Evolutionary conservation across 306 rosid genomes (phyloP).

Genomic region (Vigna trinervia): DNA sequence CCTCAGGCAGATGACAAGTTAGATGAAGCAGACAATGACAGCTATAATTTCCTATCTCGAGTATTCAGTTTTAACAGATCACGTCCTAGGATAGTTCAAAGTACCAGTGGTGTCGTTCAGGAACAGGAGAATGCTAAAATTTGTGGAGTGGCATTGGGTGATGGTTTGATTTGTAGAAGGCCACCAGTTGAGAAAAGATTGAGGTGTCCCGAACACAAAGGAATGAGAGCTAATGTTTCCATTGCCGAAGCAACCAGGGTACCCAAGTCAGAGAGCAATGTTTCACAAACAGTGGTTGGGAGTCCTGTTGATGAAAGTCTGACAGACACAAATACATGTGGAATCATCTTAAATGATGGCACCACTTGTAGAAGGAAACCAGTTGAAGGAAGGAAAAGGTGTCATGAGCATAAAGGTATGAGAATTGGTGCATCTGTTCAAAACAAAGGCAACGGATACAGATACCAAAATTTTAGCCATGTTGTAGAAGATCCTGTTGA

Average conservation of each 20-base stretch:
- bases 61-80: slow-evolving; percentile 73
- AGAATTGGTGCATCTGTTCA: slow-evolving; percentile 45
- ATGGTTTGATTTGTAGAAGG: slow-evolving; percentile 65
- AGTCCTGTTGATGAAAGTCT: slow-evolving; percentile 42
- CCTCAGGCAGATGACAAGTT: slow-evolving; percentile 48
- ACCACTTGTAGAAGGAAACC: slow-evolving; percentile 64
- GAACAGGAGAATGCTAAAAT: slow-evolving; percentile 49
- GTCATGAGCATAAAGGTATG: slow-evolving; percentile 77
- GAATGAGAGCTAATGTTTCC: slow-evolving; percentile 59
- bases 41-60: slow-evolving; percentile 54
- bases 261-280: slow-evolving; percentile 41
- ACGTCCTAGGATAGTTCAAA: slow-evolving; percentile 59
- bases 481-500: slow-evolving; percentile 42
- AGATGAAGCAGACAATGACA: slow-evolving; percentile 50
- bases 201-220: slow-evolving; percentile 85
- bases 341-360: slow-evolving; percentile 66
- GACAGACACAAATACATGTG: slow-evolving; percentile 55
- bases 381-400: slow-evolving; percentile 69
- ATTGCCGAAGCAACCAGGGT: slow-evolving; percentile 10
- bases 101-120: slow-evolving; percentile 37
- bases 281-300: slow-evolving; percentile 24
- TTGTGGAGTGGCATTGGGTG: slow-evolving; percentile 66
- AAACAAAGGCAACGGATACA: slow-evolving; percentile 23
- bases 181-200: slow-evolving; percentile 71
- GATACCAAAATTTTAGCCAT: slow-evolving; percentile 38